Percentiles rank a stretch among this genome's conserved stretches.
Evolutionary conservation across 139 green algal genomes (phyloP).

Genomic region (Eudorina sp.): DNA sequence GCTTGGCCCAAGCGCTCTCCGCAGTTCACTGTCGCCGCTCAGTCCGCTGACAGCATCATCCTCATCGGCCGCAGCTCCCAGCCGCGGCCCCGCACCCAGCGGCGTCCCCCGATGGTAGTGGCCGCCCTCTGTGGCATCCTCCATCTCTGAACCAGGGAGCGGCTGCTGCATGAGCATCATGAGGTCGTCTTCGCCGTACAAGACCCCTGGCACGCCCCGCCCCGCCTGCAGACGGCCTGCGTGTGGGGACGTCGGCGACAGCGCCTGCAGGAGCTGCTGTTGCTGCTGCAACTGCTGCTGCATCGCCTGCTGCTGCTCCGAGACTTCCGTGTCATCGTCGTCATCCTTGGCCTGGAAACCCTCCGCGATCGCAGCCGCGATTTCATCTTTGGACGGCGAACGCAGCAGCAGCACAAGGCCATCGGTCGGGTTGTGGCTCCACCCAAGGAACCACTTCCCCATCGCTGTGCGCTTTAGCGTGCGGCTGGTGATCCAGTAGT

Average conservation of each 20-base stretch:
- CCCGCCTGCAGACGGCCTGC: background rate
- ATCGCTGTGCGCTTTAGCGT: conserved; percentile 43
- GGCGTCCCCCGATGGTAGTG: background rate
- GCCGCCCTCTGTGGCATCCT: background rate
- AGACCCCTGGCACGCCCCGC: background rate
- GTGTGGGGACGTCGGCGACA: background rate
- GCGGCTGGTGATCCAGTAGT: conserved; percentile 51
- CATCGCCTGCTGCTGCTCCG: background rate
- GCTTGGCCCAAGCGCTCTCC: background rate
- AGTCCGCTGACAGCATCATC: conserved; percentile 8
- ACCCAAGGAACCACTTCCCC: conserved; percentile 46
- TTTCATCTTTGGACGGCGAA: conserved; percentile 26
- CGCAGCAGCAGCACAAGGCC: conserved; percentile 42
- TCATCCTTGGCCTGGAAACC: conserved; percentile 30
- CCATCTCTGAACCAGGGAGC: background rate
- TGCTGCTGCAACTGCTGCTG: background rate
- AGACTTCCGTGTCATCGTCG: background rate
- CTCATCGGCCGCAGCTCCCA: background rate
- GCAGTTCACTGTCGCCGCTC: conserved; percentile 10
- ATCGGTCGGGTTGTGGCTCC: background rate
- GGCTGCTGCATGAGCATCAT: conserved; percentile 10
- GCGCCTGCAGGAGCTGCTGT: background rate
- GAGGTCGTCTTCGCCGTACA: background rate
- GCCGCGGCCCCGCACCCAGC: background rate
- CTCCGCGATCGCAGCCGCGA: conserved; percentile 26